Evolutionary conservation across 768 basidiomycete genomes (phyloP).

Genomic region (Tylopilus sp.): DNA sequence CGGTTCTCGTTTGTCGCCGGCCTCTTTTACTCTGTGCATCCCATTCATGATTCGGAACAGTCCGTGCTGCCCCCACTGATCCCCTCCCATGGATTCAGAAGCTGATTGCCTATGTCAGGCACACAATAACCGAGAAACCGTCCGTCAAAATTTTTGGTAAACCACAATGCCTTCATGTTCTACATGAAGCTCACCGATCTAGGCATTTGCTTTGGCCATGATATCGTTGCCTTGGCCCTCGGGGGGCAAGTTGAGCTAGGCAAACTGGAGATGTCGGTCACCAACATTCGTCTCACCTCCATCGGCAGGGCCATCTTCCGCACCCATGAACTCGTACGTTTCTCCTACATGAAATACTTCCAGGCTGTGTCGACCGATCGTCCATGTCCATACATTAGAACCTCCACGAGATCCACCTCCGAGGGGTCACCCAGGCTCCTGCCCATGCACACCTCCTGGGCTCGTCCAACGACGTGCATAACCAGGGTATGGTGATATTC

Average conservation of each 20-base stretch:
- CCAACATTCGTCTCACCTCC: background rate
- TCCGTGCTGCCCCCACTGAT: background rate
- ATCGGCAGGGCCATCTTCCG: background rate
- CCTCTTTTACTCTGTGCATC: background rate
- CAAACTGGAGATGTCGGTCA: background rate
- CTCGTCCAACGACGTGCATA: too few species aligned
- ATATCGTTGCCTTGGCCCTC: constrained; percentile 73
- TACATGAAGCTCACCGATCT: background rate
- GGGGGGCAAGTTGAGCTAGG: constrained; percentile 48
- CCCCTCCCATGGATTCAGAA: constrained; percentile 64
- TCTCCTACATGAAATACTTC: background rate
- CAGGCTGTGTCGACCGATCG: too few species aligned
- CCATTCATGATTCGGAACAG: constrained; percentile 33
- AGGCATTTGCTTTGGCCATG: constrained; percentile 94
- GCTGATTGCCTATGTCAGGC: constrained; percentile 56
- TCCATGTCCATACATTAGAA: background rate
- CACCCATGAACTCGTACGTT: background rate
- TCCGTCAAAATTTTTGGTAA: constrained; percentile 69
- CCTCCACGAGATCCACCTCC: background rate
- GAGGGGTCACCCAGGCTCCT: background rate
- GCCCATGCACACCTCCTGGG: too few species aligned
- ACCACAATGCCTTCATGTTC: background rate
- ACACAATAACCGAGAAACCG: constrained; percentile 47
- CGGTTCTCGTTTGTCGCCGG: constrained; percentile 64
- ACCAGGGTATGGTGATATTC: too few species aligned